phyloP scores from a whole-genome alignment of 1,284 basidiomycete species.

The Albatrellus sp. region DNA sequence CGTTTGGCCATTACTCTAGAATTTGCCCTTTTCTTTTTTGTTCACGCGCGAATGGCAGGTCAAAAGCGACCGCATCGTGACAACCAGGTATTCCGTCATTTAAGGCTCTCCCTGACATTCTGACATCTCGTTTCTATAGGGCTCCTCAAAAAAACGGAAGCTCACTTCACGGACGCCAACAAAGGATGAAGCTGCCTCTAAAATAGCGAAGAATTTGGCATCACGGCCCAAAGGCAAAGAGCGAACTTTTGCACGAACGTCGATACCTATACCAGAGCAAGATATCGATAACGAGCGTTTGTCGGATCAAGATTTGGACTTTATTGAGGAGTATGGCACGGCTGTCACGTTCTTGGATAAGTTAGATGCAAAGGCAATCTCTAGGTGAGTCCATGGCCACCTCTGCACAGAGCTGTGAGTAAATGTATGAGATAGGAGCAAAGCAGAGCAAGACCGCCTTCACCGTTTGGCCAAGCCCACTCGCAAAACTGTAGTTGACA shows the following conservation, averaged over 20 bases:
- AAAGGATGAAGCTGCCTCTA: slow-evolving; percentile 8
- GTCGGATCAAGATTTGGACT: slow-evolving; percentile 50
- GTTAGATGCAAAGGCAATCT: slow-evolving; percentile 60
- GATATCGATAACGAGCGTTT: slow-evolving; percentile 32
- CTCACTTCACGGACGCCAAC: slow-evolving; percentile 13
- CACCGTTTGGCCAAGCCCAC: slow-evolving; percentile 51
- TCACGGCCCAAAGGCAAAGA: slow-evolving; percentile 39
- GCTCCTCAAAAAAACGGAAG: slow-evolving; percentile 25
- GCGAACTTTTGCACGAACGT: slow-evolving; percentile 41
- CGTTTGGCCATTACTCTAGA: no score
- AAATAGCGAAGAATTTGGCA: slow-evolving; percentile 13
- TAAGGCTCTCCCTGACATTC: no score
- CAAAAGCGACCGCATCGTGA: neutral
- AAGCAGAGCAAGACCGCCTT: slow-evolving; percentile 58
- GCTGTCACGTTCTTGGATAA: slow-evolving; percentile 44
- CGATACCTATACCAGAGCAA: slow-evolving; percentile 47
- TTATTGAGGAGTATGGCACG: slow-evolving; percentile 47
- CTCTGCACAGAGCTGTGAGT: neutral
- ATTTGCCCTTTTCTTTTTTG: no score
- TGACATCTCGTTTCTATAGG: slow-evolving; percentile 11
- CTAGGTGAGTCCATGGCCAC: slow-evolving; percentile 35
- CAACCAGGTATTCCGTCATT: slow-evolving; percentile 5
- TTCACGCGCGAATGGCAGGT: no score
- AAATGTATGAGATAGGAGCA: slow-evolving; percentile 41
- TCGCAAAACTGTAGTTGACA: slow-evolving; percentile 27